A percentile compares a stretch with the other conserved stretches of the same genome.
Evolutionary conservation across 805 yeast genomes (phyloP).

Genomic region (Pichia insulana): DNA sequence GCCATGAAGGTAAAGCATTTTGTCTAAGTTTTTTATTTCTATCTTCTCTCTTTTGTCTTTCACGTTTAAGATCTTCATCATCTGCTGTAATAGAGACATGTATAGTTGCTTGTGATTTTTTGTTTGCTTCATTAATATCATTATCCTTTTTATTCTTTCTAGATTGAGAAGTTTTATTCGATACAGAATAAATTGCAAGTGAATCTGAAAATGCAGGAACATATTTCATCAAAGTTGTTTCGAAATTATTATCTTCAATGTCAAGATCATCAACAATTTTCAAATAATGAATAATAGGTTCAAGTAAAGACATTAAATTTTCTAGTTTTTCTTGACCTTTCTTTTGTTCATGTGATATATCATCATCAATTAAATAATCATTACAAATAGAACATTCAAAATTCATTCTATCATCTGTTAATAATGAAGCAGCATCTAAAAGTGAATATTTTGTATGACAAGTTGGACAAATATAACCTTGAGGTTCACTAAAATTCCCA

Average conservation of each 20-base stretch:
- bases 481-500: slow-evolving; percentile 79
- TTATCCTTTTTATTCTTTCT: slow-evolving; percentile 22
- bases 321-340: slow-evolving; percentile 76
- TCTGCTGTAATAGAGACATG: slow-evolving; percentile 85
- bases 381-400: slow-evolving; percentile 84
- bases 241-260: slow-evolving; percentile 84
- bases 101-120: slow-evolving; percentile 68
- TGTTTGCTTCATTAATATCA: slow-evolving; percentile 24
- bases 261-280: slow-evolving; percentile 74
- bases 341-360: slow-evolving; percentile 71
- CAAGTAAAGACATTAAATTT: slow-evolving; percentile 77
- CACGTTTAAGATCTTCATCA: slow-evolving; percentile 63
- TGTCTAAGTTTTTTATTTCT: slow-evolving; percentile 70
- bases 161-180: slow-evolving; percentile 30
- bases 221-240: slow-evolving; percentile 69
- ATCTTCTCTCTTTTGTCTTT: slow-evolving; percentile 55
- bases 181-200: slow-evolving; percentile 59
- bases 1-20: slow-evolving; percentile 97
- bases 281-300: slow-evolving; percentile 75
- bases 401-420: slow-evolving; percentile 70
- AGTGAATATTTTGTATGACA: slow-evolving; percentile 78
- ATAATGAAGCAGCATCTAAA: slow-evolving; percentile 75
- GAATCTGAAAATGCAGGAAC: slow-evolving; percentile 76
- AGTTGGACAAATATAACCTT: slow-evolving; percentile 85
- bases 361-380: slow-evolving; percentile 74